phyloP scores from a whole-genome alignment of 108 stramenopile genomes.

The Nitzschia sp. region DNA sequence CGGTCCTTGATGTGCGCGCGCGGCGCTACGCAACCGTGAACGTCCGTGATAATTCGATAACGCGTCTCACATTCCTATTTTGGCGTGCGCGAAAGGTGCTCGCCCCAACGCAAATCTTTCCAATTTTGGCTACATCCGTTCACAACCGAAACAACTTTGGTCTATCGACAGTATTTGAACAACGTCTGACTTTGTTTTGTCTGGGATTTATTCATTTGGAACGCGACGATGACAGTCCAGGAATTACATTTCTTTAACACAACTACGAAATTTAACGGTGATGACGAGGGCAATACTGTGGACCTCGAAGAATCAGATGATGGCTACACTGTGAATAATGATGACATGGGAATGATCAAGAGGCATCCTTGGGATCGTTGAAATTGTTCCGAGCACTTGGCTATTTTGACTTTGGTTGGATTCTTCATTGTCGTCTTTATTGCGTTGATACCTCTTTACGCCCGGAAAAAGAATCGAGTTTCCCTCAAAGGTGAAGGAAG shows the following conservation, averaged over 20 bases:
- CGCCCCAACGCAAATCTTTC: no score
- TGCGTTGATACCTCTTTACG: not conserved
- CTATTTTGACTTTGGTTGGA: slow-evolving; percentile 8
- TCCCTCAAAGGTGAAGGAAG: not conserved
- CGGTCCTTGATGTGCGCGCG: no score
- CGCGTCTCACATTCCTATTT: no score
- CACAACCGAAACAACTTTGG: no score
- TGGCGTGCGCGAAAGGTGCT: no score
- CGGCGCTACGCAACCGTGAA: no score
- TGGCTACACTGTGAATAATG: not conserved
- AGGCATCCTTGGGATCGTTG: slow-evolving; percentile 9
- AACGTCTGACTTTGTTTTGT: no score
- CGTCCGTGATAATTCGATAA: no score
- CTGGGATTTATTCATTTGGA: no score
- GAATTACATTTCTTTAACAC: not conserved
- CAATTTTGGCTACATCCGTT: no score
- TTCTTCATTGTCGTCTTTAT: slow-evolving; percentile 7
- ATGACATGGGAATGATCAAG: not conserved
- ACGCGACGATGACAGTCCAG: not conserved
- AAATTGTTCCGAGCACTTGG: not conserved
- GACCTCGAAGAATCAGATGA: slow-evolving; percentile 10
- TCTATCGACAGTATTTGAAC: no score
- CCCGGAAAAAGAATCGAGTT: not conserved
- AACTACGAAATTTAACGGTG: not conserved
- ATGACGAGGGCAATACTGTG: slow-evolving; percentile 10